Percentiles rank a stretch among this genome's conserved stretches.
phyloP scores from a whole-genome alignment of 139 green algal genomes.

The Chara braunii region DNA sequence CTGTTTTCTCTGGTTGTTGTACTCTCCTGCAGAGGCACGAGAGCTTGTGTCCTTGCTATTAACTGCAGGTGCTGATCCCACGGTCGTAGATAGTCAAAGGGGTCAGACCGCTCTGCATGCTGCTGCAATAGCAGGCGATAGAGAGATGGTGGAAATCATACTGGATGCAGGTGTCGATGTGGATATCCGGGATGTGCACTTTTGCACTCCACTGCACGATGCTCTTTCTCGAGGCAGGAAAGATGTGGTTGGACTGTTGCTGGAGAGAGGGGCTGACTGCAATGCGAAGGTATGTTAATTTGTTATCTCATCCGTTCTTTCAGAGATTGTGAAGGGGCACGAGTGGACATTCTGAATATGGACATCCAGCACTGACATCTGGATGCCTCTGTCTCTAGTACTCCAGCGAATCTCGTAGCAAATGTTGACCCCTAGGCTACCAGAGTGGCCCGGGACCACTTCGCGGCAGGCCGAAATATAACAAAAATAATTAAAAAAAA shows the following conservation, averaged over 20 bases:
- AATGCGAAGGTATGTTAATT: slow-evolving; percentile 6
- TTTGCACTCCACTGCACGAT: slow-evolving; percentile 3
- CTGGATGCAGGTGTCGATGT: slow-evolving; percentile 6
- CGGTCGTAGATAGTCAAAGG: neutral
- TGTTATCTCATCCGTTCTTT: too few relatives aligned
- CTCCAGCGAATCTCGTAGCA: too few relatives aligned
- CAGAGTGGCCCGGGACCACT: too few relatives aligned
- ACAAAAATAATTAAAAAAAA: too few relatives aligned
- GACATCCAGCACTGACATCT: too few relatives aligned
- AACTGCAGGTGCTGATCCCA: slow-evolving; percentile 1
- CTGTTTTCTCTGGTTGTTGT: too few relatives aligned
- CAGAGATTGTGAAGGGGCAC: too few relatives aligned
- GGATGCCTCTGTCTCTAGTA: too few relatives aligned
- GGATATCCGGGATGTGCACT: slow-evolving; percentile 1
- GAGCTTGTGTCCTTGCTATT: slow-evolving; percentile 2
- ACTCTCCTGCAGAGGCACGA: slow-evolving; percentile 5
- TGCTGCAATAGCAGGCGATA: slow-evolving; percentile 3
- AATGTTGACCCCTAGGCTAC: too few relatives aligned
- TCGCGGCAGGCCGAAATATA: too few relatives aligned
- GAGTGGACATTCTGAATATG: too few relatives aligned
- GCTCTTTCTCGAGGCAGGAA: slow-evolving; percentile 9
- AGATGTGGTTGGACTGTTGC: neutral
- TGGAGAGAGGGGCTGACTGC: slow-evolving; percentile 1
- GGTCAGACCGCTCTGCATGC: slow-evolving; percentile 5
- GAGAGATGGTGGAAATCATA: slow-evolving; percentile 8